Base-by-base conservation (phyloP, 1,284 basidiomycete species). In the Serendipita sp. region DNA sequence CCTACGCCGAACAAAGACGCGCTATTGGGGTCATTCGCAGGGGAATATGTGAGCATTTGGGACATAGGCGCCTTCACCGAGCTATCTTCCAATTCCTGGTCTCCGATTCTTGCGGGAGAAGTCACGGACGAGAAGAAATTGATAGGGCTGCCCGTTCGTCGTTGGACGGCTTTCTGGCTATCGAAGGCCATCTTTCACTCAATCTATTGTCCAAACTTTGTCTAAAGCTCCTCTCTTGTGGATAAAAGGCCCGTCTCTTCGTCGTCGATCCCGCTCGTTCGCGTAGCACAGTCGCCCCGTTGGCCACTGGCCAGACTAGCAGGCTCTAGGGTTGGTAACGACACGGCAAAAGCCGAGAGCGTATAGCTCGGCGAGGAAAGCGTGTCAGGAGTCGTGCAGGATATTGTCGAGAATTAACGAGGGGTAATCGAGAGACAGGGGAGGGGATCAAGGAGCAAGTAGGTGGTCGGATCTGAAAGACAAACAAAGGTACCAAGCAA, bases 281-380 rank as follows among this genome's bases (percentile, higher is more conserved):
- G 47, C 17, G 17, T 10, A 58, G 53, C 53, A 32, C 29, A 32
- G 32, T 22, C 53, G 34, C 22, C 53, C 15, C 22, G 29, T 26
- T 58, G 34, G 32, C 26, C 22, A 49, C 45, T 49, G 45, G 53
- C 53, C 15, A 32, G 53, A 29, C 53, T n/a, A 22, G 45, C 45
- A 41, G 38, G 13, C 38, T 41, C 6, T 41, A 41, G 38, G 38
- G 38, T 41, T 41, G 38, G 38, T 41, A 41, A 41, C 38, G 38
- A 41, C 38, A 41, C 38, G 38, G 38, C 38, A 13, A 49, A 30
- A 17, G 34, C 29, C 53, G 53, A 34, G 29, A 35, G 34, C 53
- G 53, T 30, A 32, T 32, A 58, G 53, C 53, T 58, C 53, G 34
- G 53, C 53, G 53, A 58, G 53, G 15, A 58, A n/a, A 58, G 32